Evolutionary conservation across 805 yeast species (phyloP).

Genomic region (Candida michaelii): DNA sequence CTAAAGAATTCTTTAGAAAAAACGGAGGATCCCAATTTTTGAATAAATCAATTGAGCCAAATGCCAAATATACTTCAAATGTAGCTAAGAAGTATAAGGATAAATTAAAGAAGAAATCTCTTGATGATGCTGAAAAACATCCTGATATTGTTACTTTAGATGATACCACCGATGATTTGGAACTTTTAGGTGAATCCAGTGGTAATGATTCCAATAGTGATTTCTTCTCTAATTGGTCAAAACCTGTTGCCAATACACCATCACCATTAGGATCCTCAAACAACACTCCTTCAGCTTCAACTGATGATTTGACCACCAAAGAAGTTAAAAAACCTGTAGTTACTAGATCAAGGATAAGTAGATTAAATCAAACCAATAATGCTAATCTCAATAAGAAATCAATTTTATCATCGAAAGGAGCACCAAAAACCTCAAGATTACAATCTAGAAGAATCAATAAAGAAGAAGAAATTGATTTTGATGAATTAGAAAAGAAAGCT

Average conservation of each 20-base stretch:
- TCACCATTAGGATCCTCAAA: slow-evolving; percentile 50
- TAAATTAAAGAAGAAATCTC: slow-evolving; percentile 69
- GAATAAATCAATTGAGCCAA: slow-evolving; percentile 49
- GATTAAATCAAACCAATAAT: slow-evolving; percentile 18
- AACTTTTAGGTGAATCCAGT: slow-evolving; percentile 28
- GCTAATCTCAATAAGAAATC: slow-evolving; percentile 27
- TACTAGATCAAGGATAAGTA: slow-evolving; percentile 22
- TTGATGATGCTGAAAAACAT: slow-evolving; percentile 62
- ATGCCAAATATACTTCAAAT: slow-evolving; percentile 74
- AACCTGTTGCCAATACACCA: slow-evolving; percentile 59
- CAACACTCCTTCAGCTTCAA: slow-evolving; percentile 42
- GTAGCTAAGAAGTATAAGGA: slow-evolving; percentile 81
- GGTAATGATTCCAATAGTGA: slow-evolving; percentile 63
- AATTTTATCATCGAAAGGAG: slow-evolving; percentile 49
- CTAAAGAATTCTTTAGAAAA: slow-evolving; percentile 78
- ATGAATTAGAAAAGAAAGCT: slow-evolving; percentile 72
- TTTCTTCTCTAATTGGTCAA: slow-evolving; percentile 90
- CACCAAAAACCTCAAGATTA: slow-evolving; percentile 55
- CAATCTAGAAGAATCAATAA: slow-evolving; percentile 52
- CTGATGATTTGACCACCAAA: slow-evolving; percentile 28
- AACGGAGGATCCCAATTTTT: slow-evolving; percentile 81
- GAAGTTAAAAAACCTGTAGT: slow-evolving; percentile 19
- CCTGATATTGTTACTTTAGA: slow-evolving; percentile 77
- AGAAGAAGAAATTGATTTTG: slow-evolving; percentile 55
- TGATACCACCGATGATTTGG: slow-evolving; percentile 32